A percentile compares a stretch with the other conserved stretches of the same genome.
Evolutionary conservation across 2,329 filamentous ascomycete species (phyloP).

Genomic region (Phoma sp.): DNA sequence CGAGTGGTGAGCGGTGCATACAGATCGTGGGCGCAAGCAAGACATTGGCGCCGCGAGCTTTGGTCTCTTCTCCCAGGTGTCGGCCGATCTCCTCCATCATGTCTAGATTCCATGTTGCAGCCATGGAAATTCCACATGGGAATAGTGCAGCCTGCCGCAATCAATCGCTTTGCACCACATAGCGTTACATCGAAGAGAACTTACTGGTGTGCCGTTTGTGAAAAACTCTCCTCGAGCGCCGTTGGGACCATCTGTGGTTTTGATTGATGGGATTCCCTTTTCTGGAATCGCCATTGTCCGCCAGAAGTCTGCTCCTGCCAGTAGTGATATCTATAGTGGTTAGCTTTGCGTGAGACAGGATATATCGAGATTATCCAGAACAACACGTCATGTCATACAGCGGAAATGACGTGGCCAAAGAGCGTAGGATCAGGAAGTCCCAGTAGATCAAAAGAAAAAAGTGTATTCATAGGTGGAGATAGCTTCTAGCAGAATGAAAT

Average conservation of each 20-base stretch:
- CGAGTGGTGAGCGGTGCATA: constrained; percentile 80
- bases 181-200: constrained; percentile 13
- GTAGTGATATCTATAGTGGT: constrained; percentile 44
- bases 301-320: constrained; percentile 70
- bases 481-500: too few species aligned
- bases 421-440: too few species aligned
- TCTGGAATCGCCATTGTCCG: constrained; percentile 67
- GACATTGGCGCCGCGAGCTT: constrained; percentile 74
- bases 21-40: constrained; percentile 80
- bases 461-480: too few species aligned
- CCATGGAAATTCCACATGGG: constrained; percentile 78
- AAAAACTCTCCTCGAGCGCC: constrained; percentile 73
- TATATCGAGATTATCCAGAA: too few species aligned
- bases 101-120: constrained; percentile 77
- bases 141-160: constrained; percentile 71
- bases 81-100: constrained; percentile 72
- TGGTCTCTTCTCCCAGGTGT: constrained; percentile 73
- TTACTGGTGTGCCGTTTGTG: constrained; percentile 55
- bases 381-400: neutral
- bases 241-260: constrained; percentile 72
- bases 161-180: constrained; percentile 10
- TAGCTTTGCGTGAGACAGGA: constrained; percentile 13
- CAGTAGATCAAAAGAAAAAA: too few species aligned
- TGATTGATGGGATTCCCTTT: constrained; percentile 67
- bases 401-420: neutral